phyloP scores from a whole-genome alignment of 805 yeast genomes.

The Jamesozyma gamospora region DNA sequence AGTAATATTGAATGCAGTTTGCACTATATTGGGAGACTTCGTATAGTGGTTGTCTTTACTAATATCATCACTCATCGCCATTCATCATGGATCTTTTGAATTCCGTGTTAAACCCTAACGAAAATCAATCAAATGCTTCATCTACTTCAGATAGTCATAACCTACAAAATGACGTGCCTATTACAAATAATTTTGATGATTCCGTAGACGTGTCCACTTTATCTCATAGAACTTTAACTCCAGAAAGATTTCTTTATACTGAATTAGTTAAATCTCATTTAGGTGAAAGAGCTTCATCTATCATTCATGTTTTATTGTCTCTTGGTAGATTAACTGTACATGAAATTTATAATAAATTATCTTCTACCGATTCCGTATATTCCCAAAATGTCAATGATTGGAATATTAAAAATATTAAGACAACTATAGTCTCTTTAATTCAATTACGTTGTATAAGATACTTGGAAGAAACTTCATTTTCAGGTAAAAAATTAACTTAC shows the following conservation, averaged over 20 bases:
- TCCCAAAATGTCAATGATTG: background rate
- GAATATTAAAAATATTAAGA: conserved; percentile 43
- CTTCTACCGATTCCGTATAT: conserved; percentile 28
- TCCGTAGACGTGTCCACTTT: conserved; percentile 16
- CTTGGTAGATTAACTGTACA: conserved; percentile 54
- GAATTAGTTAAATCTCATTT: conserved; percentile 43
- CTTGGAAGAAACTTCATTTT: conserved; percentile 38
- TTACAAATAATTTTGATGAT: background rate
- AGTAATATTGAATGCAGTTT: no score
- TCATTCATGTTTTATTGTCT: conserved; percentile 51
- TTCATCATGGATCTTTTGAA: no score
- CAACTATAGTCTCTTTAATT: conserved; percentile 62
- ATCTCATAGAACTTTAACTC: conserved; percentile 45
- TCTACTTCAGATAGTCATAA: background rate
- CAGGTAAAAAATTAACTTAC: conserved; percentile 30
- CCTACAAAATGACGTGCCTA: background rate
- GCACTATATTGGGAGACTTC: no score
- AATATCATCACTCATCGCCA: background rate
- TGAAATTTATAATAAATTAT: conserved; percentile 38
- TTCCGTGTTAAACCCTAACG: background rate
- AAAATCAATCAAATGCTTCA: background rate
- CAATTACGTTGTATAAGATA: conserved; percentile 69
- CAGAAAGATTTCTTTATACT: conserved; percentile 50
- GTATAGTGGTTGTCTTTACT: background rate
- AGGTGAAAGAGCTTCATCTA: conserved; percentile 64